Evolutionary conservation across 768 basidiomycete species (phyloP).

Genomic region (Pleurotus citrinopileatus): DNA sequence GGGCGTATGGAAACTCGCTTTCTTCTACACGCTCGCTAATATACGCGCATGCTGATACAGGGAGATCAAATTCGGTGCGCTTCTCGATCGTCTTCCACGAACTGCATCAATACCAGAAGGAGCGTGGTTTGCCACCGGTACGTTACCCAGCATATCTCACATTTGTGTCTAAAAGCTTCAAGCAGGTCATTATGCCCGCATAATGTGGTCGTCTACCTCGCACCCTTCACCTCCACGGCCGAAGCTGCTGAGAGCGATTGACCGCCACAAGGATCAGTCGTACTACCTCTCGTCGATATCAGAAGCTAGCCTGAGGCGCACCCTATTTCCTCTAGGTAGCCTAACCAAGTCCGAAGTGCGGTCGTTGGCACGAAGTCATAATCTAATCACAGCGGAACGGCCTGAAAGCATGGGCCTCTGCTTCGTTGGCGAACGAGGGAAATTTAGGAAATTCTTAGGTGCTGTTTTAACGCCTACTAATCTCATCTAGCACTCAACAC

Average conservation of each 20-base stretch:
- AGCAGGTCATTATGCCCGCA: conserved; percentile 89
- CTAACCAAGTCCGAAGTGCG: conserved; percentile 73
- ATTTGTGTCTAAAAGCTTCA: background rate
- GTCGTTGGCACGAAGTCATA: conserved; percentile 58
- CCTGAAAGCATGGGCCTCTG: conserved; percentile 94
- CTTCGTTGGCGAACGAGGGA: conserved; percentile 81
- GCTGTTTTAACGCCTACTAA: conserved; percentile 16
- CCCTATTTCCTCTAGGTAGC: conserved; percentile 75
- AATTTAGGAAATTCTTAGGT: conserved; percentile 76
- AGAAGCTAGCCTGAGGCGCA: conserved; percentile 58
- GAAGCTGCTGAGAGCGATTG: conserved; percentile 50
- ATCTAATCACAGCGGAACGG: conserved; percentile 69
- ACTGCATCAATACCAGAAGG: conserved; percentile 24
- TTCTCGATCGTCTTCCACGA: conserved; percentile 59
- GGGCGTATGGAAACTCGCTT: conserved; percentile 31
- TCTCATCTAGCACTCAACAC: background rate
- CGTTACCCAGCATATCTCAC: background rate
- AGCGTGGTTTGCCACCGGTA: conserved; percentile 83
- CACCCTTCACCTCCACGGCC: conserved; percentile 32
- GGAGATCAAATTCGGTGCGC: conserved; percentile 88
- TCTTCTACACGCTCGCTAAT: background rate
- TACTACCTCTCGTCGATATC: conserved; percentile 85
- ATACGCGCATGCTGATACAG: conserved; percentile 31
- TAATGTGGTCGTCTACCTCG: conserved; percentile 40
- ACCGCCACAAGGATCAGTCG: conserved; percentile 82